Evolutionary conservation across 2,329 filamentous ascomycete species (phyloP), one percentile per base, ranked within the genome.

Genomic region (Tricladium varicosporioides): DNA sequence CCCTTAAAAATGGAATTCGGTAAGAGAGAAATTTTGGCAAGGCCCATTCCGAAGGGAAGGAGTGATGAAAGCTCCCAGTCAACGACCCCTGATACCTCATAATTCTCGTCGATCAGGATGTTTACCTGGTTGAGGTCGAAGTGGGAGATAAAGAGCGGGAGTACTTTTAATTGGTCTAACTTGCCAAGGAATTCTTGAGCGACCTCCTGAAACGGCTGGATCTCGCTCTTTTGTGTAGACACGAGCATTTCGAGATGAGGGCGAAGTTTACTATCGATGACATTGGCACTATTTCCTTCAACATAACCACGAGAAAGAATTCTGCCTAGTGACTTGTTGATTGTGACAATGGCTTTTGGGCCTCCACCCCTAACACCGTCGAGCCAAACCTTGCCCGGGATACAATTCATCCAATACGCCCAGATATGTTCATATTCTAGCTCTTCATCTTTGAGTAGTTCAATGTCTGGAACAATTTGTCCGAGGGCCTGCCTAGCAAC

Each of bases 391-490:
- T 40, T n/a, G 33, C 33, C 33, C n/a, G 33, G 33, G 9, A 40
- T 40, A n/a, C 8, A 40, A 8, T 8, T 40, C 33, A 40, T 40
- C 8, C n/a, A 40, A 40, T 40, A 40, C n/a, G 33, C 9, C 33
- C 33, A 40, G 33, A 40, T 40, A 8, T n/a, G 9, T n/a, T 40
- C 33, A n/a, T n/a, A 9, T n/a, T 40, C 33, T n/a, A 40, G 33
- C n/a, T n/a, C n/a, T n/a, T n/a, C n/a, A 40, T 64, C 57, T 32
- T 57, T 19, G 50, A 63, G 40, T 36, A 48, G 42, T 33, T 58
- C 57, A 48, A 65, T 60, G 19, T 60, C 53, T 8, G 65, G 65
- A 33, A 65, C 65, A 5, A 60, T 32, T 8, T 55, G 19, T 14
- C 65, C 63, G 40, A 67, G 57, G 10, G 55, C 47, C 33, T 45